Percentiles rank a stretch among this genome's conserved stretches.
phyloP scores from a whole-genome alignment of 2,329 filamentous ascomycete genomes.

The Calonectria pseudoreteaudii region DNA sequence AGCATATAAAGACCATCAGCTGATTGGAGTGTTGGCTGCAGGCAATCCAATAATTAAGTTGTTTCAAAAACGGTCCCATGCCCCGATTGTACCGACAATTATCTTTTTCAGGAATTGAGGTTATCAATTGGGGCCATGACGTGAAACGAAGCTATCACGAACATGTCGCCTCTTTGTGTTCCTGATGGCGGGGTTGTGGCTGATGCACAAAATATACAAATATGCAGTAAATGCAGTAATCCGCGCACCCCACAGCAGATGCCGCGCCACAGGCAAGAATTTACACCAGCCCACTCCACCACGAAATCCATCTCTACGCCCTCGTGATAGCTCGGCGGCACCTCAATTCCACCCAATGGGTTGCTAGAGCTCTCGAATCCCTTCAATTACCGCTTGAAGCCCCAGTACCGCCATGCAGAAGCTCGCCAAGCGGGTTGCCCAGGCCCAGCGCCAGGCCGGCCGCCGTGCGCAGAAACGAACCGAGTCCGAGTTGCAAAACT shows the following conservation, averaged over 20 bases:
- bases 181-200: background rate
- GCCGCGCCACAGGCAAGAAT: constrained; percentile 41
- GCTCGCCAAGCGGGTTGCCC: constrained; percentile 72
- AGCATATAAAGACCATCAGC: background rate
- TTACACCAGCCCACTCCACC: constrained; percentile 43
- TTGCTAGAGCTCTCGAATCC: constrained; percentile 36
- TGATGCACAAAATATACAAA: constrained; percentile 27
- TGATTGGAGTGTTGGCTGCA: background rate
- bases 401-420: constrained; percentile 70
- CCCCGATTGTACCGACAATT: background rate
- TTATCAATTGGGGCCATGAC: background rate
- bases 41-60: background rate
- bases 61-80: background rate
- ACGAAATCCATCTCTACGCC: constrained; percentile 39
- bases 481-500: constrained; percentile 47
- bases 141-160: constrained; percentile 19
- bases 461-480: constrained; percentile 57
- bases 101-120: background rate
- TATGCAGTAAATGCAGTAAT: background rate
- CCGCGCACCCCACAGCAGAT: constrained; percentile 26
- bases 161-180: background rate
- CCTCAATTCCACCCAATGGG: constrained; percentile 41
- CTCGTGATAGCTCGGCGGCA: constrained; percentile 39
- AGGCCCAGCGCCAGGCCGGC: constrained; percentile 73
- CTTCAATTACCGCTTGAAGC: constrained; percentile 23